Base-by-base conservation (phyloP, 345 rosid species). In the Linum lewisii region DNA sequence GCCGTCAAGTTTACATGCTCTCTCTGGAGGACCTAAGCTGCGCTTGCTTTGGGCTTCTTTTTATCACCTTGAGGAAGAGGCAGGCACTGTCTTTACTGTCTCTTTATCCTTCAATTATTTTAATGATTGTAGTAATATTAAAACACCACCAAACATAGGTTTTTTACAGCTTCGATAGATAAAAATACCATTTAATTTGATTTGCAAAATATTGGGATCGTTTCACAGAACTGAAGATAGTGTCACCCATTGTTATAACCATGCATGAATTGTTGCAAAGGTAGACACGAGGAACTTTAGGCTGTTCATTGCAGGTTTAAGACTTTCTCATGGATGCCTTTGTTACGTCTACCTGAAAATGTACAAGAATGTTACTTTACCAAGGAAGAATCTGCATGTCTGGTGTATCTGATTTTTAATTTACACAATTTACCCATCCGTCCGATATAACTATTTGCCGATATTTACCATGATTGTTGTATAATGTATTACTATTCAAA, bases 21-120 rank as follows among this genome's bases (percentile, higher is more conserved):
- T 92, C 49, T 77, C 87, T 51, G 85, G 82, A 67, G 85, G 83
- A 50, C 87, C 95, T 1, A 81, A 81, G 66, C 53, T 88, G 61
- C 72, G 81, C 54, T 71, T 92, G 69, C 89, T 92, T 58, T 83
- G 81, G 89, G 77, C 89, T 63, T 84, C 81, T 67, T 75, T 86
- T 67, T 76, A 67, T 63, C 78, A 79, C 58, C 88, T 92, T 55
- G 81, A 88, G 77, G 75, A 86, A 74, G 87, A 88, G 93, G 96
- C 74, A 78, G 69, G 90, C 72, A 68, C 66, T 74, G 62, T 67
- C 65, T 67, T 70, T 65, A 29, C 63, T 64, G 54, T 56, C 51
- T 72, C 67, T 69, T 64, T 64, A 63, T 13, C 56, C 57, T 25
- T 25, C 55, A 23, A 25, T 42, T 42, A 42, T 8, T 7, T 42